phyloP scores from a whole-genome alignment of 2,329 filamentous ascomycete genomes.

The Trichoderma endophyticum region DNA sequence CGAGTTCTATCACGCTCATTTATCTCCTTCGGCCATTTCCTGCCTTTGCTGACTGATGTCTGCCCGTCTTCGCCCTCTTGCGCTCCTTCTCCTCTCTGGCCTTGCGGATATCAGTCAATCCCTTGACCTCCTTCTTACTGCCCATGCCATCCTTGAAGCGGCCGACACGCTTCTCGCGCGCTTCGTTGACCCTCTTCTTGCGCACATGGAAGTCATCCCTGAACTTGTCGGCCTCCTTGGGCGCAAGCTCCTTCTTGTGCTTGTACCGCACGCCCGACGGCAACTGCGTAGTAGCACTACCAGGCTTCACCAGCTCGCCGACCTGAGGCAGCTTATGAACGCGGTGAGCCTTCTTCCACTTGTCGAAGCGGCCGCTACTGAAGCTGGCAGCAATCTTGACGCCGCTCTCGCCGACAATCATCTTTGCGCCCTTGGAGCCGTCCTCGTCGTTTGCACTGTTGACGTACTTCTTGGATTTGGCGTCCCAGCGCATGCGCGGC shows the following conservation, averaged over 20 bases:
- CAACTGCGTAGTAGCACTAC: constrained; percentile 22
- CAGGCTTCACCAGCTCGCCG: constrained; percentile 70
- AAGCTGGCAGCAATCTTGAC: constrained; percentile 95
- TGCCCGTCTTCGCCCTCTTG: constrained; percentile 81
- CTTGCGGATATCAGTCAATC: constrained; percentile 80
- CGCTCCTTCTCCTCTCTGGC: constrained; percentile 73
- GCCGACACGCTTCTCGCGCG: constrained; percentile 78
- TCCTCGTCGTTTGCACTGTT: constrained; percentile 90
- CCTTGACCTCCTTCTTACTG: constrained; percentile 75
- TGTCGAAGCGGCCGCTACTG: constrained; percentile 88
- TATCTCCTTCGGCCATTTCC: not conserved
- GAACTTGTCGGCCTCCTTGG: constrained; percentile 90
- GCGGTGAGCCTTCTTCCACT: constrained; percentile 84
- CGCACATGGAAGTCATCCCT: constrained; percentile 85
- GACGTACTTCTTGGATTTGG: constrained; percentile 95
- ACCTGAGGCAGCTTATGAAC: constrained; percentile 74
- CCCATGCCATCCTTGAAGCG: constrained; percentile 70
- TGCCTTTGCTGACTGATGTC: constrained; percentile 57
- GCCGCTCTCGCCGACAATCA: constrained; percentile 85
- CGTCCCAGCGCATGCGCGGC: constrained; percentile 88
- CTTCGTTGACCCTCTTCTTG: constrained; percentile 86
- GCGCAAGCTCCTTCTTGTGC: constrained; percentile 83
- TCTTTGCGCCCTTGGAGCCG: constrained; percentile 67
- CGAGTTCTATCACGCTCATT: not conserved
- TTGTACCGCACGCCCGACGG: constrained; percentile 59